Percentiles rank a stretch among this genome's conserved stretches.
Conservation (phyloP, 768 basidiomycete species). For the Calocybe gangraenosa region DNA sequence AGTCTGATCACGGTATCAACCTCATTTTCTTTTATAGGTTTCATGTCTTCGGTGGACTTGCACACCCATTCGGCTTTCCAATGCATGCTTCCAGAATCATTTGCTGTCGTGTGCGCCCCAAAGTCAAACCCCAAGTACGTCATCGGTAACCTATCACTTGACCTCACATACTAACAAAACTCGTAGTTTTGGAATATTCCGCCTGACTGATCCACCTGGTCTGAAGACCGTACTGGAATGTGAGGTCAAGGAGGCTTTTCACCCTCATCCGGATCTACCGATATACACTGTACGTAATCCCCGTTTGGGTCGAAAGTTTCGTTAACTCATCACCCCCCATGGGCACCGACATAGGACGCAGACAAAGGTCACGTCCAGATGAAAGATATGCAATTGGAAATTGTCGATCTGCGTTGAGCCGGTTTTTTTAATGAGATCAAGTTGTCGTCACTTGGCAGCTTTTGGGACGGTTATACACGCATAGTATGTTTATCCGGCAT, state of each 20-base stretch:
- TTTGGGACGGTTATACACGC: too few relatives aligned
- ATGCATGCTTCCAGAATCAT: constrained; percentile 84
- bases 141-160: background rate
- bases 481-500: too few relatives aligned
- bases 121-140: constrained; percentile 65
- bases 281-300: constrained; percentile 73
- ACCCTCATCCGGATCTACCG: constrained; percentile 78
- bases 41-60: constrained; percentile 92
- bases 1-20: constrained; percentile 6
- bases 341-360: too few relatives aligned
- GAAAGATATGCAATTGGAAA: constrained; percentile 69
- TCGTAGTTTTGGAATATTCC: constrained; percentile 80
- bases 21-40: constrained; percentile 50
- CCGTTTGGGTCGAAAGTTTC: too few relatives aligned
- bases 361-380: constrained; percentile 84
- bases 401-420: constrained; percentile 69
- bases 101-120: constrained; percentile 91
- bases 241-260: constrained; percentile 70
- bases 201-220: constrained; percentile 85
- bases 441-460: too few relatives aligned
- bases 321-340: too few relatives aligned
- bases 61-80: constrained; percentile 92
- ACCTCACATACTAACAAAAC: background rate
- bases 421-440: background rate
- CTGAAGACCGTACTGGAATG: constrained; percentile 69